A percentile compares a stretch with the other conserved stretches of the same genome.
phyloP scores from a whole-genome alignment of 192 early-diverging fungal species.

The Phycomyces nitens region DNA sequence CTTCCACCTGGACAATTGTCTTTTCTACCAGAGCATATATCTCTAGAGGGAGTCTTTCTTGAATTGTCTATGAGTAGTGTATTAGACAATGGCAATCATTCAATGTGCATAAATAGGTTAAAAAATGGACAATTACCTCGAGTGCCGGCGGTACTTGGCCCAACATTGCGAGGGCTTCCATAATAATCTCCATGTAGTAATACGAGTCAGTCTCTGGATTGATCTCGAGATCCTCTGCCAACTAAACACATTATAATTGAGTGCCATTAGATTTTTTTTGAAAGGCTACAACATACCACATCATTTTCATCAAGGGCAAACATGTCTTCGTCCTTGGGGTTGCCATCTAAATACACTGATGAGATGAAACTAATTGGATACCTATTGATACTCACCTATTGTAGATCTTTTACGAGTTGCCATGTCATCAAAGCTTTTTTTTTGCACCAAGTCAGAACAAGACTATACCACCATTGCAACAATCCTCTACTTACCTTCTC shows the following conservation, averaged over 20 bases:
- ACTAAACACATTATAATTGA: slow-evolving; percentile 22
- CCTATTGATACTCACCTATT: no score
- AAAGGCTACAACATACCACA: slow-evolving; percentile 34
- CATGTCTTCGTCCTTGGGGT: slow-evolving; percentile 15
- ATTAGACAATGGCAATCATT: slow-evolving; percentile 23
- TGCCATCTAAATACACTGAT: neutral
- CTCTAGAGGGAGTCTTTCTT: slow-evolving; percentile 67
- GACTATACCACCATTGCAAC: no score
- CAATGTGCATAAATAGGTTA: neutral
- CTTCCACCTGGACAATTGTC: slow-evolving; percentile 69
- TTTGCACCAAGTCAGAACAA: no score
- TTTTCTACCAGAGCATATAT: slow-evolving; percentile 70
- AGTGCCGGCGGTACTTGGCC: slow-evolving; percentile 50
- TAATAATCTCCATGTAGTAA: slow-evolving; percentile 73
- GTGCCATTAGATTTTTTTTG: neutral
- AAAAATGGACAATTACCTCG: slow-evolving; percentile 31
- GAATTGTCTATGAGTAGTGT: slow-evolving; percentile 53
- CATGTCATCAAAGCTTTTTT: no score
- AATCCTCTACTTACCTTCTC: slow-evolving; percentile 17
- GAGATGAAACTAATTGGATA: neutral
- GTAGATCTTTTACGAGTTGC: no score
- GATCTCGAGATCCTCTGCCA: slow-evolving; percentile 56
- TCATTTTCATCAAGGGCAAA: slow-evolving; percentile 41
- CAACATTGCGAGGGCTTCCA: slow-evolving; percentile 64
- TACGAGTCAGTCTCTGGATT: slow-evolving; percentile 76